Percentiles rank a stretch among this genome's conserved stretches.
Evolutionary conservation across 768 basidiomycete genomes (phyloP).

Genomic region (Termitomyces bulborhizus): DNA sequence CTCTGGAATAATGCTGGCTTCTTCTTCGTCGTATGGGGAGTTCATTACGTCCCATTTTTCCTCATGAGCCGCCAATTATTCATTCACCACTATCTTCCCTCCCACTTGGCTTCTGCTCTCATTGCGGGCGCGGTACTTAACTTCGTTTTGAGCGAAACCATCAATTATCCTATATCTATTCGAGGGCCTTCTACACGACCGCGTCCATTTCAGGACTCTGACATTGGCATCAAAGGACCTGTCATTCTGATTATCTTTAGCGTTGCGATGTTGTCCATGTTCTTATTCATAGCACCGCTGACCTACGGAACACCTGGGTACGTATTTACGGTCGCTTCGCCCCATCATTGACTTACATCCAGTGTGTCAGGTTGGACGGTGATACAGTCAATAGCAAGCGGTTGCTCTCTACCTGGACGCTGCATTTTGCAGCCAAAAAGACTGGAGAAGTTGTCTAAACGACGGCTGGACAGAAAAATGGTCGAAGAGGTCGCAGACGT

Average conservation of each 20-base stretch:
- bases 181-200: conserved; percentile 61
- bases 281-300: conserved; percentile 77
- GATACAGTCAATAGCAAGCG: conserved; percentile 81
- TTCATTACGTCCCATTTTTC: conserved; percentile 97
- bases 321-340: conserved; percentile 19
- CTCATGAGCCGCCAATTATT: conserved; percentile 96
- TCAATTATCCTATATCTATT: conserved; percentile 86
- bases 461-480: neutral
- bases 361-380: conserved; percentile 61
- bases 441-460: conserved; percentile 30
- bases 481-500: neutral
- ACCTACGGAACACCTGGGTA: conserved; percentile 98
- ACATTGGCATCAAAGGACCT: conserved; percentile 75
- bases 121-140: conserved; percentile 90
- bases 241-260: conserved; percentile 52
- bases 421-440: conserved; percentile 84
- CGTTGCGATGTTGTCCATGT: conserved; percentile 56
- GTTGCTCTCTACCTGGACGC: conserved; percentile 84
- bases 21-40: conserved; percentile 91
- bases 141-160: conserved; percentile 83
- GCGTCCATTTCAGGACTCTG: conserved; percentile 54
- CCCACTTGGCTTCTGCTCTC: conserved; percentile 88
- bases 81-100: conserved; percentile 96
- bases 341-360: conserved; percentile 13
- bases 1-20: conserved; percentile 95